These are phyloP conservation scores for Beauveria sp. DNA, from an alignment of 2,329 filamentous ascomycete species.

Conservation along the genomic window DNA sequence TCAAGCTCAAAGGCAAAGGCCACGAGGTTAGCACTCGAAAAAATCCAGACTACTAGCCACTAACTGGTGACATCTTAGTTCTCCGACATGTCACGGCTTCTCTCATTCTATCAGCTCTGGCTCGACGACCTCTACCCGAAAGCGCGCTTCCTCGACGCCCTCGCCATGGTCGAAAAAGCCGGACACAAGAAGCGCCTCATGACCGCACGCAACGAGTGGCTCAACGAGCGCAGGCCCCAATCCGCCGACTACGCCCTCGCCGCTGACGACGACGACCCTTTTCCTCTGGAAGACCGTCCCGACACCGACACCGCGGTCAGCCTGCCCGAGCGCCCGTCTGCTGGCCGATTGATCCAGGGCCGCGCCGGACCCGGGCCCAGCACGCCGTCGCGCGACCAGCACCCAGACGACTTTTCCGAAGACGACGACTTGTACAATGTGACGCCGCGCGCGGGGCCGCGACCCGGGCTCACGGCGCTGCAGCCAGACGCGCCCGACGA, in stretches of 20 bases:
- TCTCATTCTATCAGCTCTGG: conserved; percentile 94
- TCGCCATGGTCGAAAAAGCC: conserved; percentile 85
- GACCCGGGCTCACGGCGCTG: conserved; percentile 16
- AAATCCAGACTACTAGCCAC: not conserved
- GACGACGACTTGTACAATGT: conserved; percentile 48
- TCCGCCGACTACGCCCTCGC: conserved; percentile 19
- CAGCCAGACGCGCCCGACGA: conserved; percentile 29
- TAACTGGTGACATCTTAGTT: conserved; percentile 45
- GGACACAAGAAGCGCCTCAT: conserved; percentile 78
- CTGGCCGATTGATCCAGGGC: conserved; percentile 6
- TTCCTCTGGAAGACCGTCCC: not conserved
- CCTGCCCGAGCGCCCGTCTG: conserved; percentile 19
- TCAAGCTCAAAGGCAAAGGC: conserved; percentile 86
- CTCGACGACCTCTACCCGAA: conserved; percentile 93
- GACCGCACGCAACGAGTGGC: conserved; percentile 71
- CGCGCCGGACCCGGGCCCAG: conserved; percentile 16
- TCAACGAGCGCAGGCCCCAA: conserved; percentile 63
- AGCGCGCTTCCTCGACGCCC: conserved; percentile 83
- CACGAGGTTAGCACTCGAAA: conserved; percentile 59
- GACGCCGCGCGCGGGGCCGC: conserved; percentile 33
- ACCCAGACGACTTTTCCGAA: conserved; percentile 30
- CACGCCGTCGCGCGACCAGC: conserved; percentile 18
- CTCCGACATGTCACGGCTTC: conserved; percentile 69
- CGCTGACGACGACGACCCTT: conserved; percentile 19
- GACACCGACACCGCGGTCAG: conserved; percentile 10